Evolutionary conservation across 352 stramenopile genomes (phyloP).

Genomic region (Phytopythium helicoides): DNA sequence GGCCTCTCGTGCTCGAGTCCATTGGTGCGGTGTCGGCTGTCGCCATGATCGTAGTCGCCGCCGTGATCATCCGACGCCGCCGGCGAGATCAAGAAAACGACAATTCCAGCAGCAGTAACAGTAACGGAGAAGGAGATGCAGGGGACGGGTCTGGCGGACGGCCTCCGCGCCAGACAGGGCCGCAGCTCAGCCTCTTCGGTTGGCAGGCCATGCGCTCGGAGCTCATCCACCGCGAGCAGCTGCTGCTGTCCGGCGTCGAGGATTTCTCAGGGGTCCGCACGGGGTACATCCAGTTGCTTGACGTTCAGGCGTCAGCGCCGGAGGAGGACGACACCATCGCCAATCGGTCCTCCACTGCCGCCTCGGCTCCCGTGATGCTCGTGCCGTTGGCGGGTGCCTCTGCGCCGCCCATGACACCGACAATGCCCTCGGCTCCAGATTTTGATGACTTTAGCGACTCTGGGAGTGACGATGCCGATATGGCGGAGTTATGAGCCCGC

Average conservation of each 20-base stretch:
- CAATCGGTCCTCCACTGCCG: neutral
- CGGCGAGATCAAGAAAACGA: neutral
- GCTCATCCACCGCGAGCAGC: slow-evolving; percentile 45
- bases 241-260: slow-evolving; percentile 34
- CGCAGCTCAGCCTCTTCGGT: slow-evolving; percentile 43
- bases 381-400: slow-evolving; percentile 32
- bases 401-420: slow-evolving; percentile 21
- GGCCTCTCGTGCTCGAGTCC: slow-evolving; percentile 19
- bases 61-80: slow-evolving; percentile 21
- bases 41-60: slow-evolving; percentile 24
- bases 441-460: slow-evolving; percentile 14
- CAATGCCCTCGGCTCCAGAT: slow-evolving; percentile 9
- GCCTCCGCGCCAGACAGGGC: slow-evolving; percentile 6
- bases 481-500: slow-evolving; percentile 1
- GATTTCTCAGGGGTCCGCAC: slow-evolving; percentile 40
- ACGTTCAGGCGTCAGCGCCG: slow-evolving; percentile 34
- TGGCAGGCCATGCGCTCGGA: slow-evolving; percentile 50
- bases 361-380: slow-evolving; percentile 27
- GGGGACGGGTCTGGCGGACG: slow-evolving; percentile 7
- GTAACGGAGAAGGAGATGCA: slow-evolving; percentile 2
- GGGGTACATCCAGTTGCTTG: slow-evolving; percentile 53
- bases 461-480: slow-evolving; percentile 12
- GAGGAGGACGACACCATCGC: slow-evolving; percentile 20
- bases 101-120: slow-evolving; percentile 9
- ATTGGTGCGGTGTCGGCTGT: slow-evolving; percentile 32